Percentiles rank a stretch among this genome's conserved stretches.
These are phyloP conservation scores for Batkoa obscura DNA, from an alignment of 371 early-diverging fungal genomes.

Conservation along the genomic window DNA sequence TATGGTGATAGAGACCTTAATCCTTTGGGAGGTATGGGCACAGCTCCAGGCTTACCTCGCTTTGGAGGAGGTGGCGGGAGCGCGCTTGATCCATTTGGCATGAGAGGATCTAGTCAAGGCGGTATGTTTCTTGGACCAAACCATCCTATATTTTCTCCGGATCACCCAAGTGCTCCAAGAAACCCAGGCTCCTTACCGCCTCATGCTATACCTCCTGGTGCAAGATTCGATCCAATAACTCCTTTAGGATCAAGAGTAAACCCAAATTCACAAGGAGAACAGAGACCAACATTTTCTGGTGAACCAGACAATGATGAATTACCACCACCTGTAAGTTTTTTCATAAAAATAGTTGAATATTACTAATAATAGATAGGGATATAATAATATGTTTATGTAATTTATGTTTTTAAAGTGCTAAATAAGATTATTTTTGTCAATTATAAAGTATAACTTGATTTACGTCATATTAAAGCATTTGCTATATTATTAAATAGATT, in stretches of 20 bases:
- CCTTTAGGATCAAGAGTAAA: conserved; percentile 47
- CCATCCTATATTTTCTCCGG: conserved; percentile 67
- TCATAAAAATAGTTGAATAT: not conserved
- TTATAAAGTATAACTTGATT: too few species aligned
- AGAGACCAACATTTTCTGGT: conserved; percentile 21
- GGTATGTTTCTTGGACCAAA: conserved; percentile 75
- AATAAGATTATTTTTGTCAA: not conserved
- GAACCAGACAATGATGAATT: conserved; percentile 58
- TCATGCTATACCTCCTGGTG: conserved; percentile 74
- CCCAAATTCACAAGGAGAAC: conserved; percentile 17
- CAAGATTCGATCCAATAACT: conserved; percentile 78
- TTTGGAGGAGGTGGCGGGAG: conserved; percentile 21
- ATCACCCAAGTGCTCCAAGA: conserved; percentile 12
- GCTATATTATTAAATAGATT: not conserved
- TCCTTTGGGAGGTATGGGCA: conserved; percentile 9
- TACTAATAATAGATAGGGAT: conserved; percentile 12
- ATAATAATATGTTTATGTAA: conserved; percentile 41
- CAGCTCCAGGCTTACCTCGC: conserved; percentile 10
- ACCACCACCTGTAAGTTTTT: conserved; percentile 29
- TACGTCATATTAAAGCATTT: too few species aligned
- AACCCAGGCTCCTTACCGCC: conserved; percentile 14
- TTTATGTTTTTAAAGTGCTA: not conserved
- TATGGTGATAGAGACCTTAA: conserved; percentile 11
- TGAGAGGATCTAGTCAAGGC: conserved; percentile 23
- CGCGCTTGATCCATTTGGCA: conserved; percentile 7